A percentile compares a stretch with the other conserved stretches of the same genome.
phyloP scores from a whole-genome alignment of 257 asterid genomes.

The Nyctanthes arbortristis region DNA sequence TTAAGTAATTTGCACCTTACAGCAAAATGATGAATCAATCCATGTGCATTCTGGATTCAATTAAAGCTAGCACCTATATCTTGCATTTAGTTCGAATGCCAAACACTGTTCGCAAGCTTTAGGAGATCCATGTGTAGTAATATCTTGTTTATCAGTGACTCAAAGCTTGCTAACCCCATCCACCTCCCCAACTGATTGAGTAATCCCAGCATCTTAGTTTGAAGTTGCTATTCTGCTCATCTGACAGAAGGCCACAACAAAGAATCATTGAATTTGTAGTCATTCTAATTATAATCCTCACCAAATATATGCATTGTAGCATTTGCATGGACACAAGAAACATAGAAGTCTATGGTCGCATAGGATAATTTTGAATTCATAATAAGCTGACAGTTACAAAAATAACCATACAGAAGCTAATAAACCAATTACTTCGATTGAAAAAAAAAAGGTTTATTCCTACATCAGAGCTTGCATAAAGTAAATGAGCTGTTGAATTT shows the following conservation, averaged over 20 bases:
- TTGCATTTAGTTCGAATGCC: constrained; percentile 15
- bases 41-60: constrained; percentile 14
- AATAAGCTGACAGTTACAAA: no score
- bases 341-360: not conserved
- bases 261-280: constrained; percentile 7
- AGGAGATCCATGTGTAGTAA: constrained; percentile 19
- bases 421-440: no score
- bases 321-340: not conserved
- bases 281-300: not conserved
- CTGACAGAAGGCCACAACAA: constrained; percentile 17
- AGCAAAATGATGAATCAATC: constrained; percentile 9
- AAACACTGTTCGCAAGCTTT: constrained; percentile 24
- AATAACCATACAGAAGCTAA: no score
- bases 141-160: constrained; percentile 24
- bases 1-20: constrained; percentile 18
- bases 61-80: constrained; percentile 17
- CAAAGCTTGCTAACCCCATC: constrained; percentile 25
- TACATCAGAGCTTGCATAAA: no score
- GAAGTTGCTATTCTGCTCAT: constrained; percentile 22
- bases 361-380: no score
- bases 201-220: constrained; percentile 26
- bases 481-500: no score
- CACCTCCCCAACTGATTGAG: constrained; percentile 22
- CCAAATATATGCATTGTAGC: not conserved
- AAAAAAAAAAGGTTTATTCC: no score